phyloP scores from a whole-genome alignment of 805 yeast species.

The Metschnikowia dekortorum region DNA sequence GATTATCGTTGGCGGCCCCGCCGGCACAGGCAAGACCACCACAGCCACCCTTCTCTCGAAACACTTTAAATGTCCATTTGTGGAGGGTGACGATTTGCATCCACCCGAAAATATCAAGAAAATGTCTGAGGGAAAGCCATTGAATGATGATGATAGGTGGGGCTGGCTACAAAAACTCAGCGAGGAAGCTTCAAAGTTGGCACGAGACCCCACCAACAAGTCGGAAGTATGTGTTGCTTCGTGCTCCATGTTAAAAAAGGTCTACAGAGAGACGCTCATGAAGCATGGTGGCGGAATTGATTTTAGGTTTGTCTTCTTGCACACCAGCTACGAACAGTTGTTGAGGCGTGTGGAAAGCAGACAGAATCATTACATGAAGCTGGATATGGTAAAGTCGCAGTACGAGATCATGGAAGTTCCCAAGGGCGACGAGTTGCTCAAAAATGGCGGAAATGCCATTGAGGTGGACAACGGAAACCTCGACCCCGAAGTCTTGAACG shows the following conservation, averaged over 20 bases:
- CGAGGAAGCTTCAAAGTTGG: constrained; percentile 32
- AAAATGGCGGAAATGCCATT: constrained; percentile 34
- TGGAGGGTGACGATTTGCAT: constrained; percentile 87
- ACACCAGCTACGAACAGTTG: constrained; percentile 60
- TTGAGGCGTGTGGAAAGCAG: constrained; percentile 58
- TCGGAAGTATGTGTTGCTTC: constrained; percentile 51
- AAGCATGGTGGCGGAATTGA: constrained; percentile 28
- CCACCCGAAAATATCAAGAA: constrained; percentile 68
- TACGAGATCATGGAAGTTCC: constrained; percentile 75
- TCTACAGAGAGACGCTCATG: constrained; percentile 63
- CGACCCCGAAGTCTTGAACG: constrained; percentile 11
- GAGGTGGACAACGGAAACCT: constrained; percentile 6
- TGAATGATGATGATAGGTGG: constrained; percentile 89
- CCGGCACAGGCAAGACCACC: constrained; percentile 93
- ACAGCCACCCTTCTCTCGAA: constrained; percentile 52
- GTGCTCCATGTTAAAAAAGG: constrained; percentile 79
- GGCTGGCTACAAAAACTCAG: constrained; percentile 71
- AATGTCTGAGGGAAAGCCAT: constrained; percentile 77
- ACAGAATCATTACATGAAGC: constrained; percentile 80
- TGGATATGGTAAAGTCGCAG: constrained; percentile 78
- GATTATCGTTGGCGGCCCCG: constrained; percentile 85
- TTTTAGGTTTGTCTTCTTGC: constrained; percentile 62
- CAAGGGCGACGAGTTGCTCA: constrained; percentile 29
- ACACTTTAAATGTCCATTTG: constrained; percentile 47
- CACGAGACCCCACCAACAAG: constrained; percentile 22